These are phyloP conservation scores for Mesotaenium endlicherianum DNA, from an alignment of 139 green algal species.

Conservation along the genomic window DNA sequence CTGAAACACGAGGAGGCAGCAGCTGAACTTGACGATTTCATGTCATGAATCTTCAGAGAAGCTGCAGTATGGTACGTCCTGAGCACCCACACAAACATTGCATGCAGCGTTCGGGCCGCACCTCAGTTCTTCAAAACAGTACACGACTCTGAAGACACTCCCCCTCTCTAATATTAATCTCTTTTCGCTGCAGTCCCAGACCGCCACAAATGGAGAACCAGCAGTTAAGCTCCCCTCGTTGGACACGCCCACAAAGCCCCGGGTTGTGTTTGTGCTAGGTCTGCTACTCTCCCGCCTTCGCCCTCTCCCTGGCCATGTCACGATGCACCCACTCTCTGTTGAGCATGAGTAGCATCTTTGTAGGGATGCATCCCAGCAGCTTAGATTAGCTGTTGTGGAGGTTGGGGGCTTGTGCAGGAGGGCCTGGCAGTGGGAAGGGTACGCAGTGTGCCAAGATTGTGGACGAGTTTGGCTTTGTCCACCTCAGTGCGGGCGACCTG, in stretches of 20 bases:
- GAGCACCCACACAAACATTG: too few species aligned
- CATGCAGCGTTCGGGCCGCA: too few species aligned
- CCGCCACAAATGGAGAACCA: too few species aligned
- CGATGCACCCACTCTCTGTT: neutral
- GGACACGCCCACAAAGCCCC: neutral
- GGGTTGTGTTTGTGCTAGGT: slow-evolving; percentile 32
- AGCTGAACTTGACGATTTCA: too few species aligned
- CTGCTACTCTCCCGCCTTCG: neutral
- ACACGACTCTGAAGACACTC: too few species aligned
- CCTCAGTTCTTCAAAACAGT: too few species aligned
- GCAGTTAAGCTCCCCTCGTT: neutral
- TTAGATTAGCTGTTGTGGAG: neutral
- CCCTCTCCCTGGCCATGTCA: neutral
- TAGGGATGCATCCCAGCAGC: neutral
- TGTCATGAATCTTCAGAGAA: too few species aligned
- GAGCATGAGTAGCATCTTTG: neutral
- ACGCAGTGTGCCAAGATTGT: slow-evolving; percentile 84
- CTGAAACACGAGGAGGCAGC: too few species aligned
- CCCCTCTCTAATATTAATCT: too few species aligned
- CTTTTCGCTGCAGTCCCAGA: too few species aligned
- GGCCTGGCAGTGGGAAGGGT: slow-evolving; percentile 84
- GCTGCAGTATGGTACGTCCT: too few species aligned
- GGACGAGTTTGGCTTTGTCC: slow-evolving; percentile 75
- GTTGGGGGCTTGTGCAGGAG: slow-evolving; percentile 57
- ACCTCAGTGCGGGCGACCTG: slow-evolving; percentile 89